A percentile compares a stretch with the other conserved stretches of the same genome.
Conservation (phyloP, 2,329 filamentous ascomycete species). For the Clonostachys sp. region DNA sequence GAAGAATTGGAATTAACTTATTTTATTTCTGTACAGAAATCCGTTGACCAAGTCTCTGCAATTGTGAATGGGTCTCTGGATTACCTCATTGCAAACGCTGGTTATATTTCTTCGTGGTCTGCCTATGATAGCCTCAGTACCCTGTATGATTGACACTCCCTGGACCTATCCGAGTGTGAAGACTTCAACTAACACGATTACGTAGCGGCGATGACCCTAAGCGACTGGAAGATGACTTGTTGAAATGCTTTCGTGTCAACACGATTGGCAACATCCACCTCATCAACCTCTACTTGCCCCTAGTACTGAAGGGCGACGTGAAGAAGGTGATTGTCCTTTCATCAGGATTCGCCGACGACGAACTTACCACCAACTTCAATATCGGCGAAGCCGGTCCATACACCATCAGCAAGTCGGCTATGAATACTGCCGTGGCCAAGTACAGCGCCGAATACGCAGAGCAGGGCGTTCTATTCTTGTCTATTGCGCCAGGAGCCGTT, state of each 20-base stretch:
- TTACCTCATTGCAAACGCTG: slow-evolving; percentile 46
- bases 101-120: slow-evolving; percentile 15
- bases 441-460: slow-evolving; percentile 2
- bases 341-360: slow-evolving; percentile 36
- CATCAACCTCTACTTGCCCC: slow-evolving; percentile 36
- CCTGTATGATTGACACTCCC: slow-evolving; percentile 17
- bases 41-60: too few species aligned
- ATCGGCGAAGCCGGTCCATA: background rate
- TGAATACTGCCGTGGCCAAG: slow-evolving; percentile 4
- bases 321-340: slow-evolving; percentile 49
- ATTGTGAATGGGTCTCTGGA: slow-evolving; percentile 23
- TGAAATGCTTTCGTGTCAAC: slow-evolving; percentile 25
- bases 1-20: too few species aligned
- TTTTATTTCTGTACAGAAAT: too few species aligned
- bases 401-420: slow-evolving; percentile 3
- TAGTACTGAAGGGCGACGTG: slow-evolving; percentile 36
- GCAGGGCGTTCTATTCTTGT: slow-evolving; percentile 10
- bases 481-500: background rate
- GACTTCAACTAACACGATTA: background rate
- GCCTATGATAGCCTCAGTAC: slow-evolving; percentile 22
- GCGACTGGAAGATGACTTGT: background rate
- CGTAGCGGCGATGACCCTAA: background rate
- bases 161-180: background rate
- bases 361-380: slow-evolving; percentile 23
- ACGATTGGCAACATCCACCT: slow-evolving; percentile 32